phyloP scores from a whole-genome alignment of 2,329 filamentous ascomycete species.

The Lachnellula willkommii region DNA sequence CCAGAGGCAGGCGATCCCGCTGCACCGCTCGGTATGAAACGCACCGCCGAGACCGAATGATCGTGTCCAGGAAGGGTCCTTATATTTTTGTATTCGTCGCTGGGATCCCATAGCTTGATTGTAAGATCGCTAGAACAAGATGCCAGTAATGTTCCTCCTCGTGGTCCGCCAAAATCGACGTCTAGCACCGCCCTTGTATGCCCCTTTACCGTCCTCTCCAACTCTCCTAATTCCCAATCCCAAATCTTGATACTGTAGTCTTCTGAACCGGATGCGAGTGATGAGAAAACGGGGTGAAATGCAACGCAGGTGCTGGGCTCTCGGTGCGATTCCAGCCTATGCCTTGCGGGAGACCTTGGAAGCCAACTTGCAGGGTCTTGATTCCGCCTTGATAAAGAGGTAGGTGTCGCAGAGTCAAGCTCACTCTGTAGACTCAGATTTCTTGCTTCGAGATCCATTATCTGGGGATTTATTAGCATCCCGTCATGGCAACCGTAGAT shows the following conservation, averaged over 20 bases:
- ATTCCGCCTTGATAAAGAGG: slow-evolving; percentile 68
- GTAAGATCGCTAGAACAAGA: slow-evolving; percentile 72
- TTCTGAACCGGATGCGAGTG: slow-evolving; percentile 83
- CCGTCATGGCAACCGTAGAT: too few relatives aligned
- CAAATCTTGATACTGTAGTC: slow-evolving; percentile 94
- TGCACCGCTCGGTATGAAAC: slow-evolving; percentile 80
- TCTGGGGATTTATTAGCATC: slow-evolving; percentile 44
- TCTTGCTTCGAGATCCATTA: slow-evolving; percentile 85
- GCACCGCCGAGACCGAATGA: slow-evolving; percentile 81
- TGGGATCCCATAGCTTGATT: slow-evolving; percentile 92
- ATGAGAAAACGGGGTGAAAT: slow-evolving; percentile 89
- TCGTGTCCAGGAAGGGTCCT: slow-evolving; percentile 86
- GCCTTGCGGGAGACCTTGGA: slow-evolving; percentile 72
- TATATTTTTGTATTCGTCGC: slow-evolving; percentile 92
- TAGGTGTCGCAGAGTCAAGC: slow-evolving; percentile 75
- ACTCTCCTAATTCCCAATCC: slow-evolving; percentile 92
- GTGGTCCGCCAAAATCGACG: slow-evolving; percentile 82
- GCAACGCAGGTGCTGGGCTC: slow-evolving; percentile 79
- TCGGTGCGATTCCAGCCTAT: slow-evolving; percentile 79
- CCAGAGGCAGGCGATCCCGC: slow-evolving; percentile 72
- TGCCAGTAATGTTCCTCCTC: slow-evolving; percentile 71
- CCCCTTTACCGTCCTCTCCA: slow-evolving; percentile 85
- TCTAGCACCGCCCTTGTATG: slow-evolving; percentile 86
- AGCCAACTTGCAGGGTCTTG: slow-evolving; percentile 84
- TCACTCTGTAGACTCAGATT: slow-evolving; percentile 71